Conservation (phyloP, 176 grass and related monocot genomes). For the Melocanna baccifera region DNA sequence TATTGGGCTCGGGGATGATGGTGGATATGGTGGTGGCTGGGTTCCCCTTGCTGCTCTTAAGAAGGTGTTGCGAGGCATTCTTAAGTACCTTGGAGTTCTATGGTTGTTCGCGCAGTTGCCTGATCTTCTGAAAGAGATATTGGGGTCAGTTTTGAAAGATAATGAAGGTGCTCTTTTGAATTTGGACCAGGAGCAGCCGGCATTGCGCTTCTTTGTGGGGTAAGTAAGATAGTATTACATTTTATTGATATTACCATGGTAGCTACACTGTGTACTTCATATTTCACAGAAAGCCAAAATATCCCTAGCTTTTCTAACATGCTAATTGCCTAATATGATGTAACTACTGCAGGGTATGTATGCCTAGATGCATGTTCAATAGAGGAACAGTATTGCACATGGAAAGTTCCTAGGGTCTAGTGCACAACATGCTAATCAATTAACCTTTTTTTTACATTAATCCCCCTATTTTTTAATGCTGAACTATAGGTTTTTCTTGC, state of each 20-base stretch:
- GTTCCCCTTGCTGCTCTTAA: conserved; percentile 91
- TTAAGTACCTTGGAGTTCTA: conserved; percentile 93
- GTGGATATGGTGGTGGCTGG: conserved; percentile 95
- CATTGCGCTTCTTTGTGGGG: conserved; percentile 94
- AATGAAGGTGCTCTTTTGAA: conserved; percentile 90
- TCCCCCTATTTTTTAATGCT: too few relatives aligned
- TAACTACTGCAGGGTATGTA: neutral
- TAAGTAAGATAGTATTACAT: conserved; percentile 59
- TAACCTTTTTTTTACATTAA: neutral
- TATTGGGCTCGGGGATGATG: conserved; percentile 83
- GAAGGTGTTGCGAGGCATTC: conserved; percentile 86
- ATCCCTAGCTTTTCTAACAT: conserved; percentile 7
- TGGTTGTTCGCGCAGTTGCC: conserved; percentile 96
- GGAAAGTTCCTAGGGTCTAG: neutral
- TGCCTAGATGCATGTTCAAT: neutral
- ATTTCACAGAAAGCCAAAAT: neutral
- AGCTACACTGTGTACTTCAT: neutral
- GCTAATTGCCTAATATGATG: neutral
- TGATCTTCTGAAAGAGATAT: conserved; percentile 87
- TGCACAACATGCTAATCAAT: neutral
- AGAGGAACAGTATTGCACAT: neutral
- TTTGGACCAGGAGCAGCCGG: conserved; percentile 98
- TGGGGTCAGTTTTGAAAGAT: conserved; percentile 93
- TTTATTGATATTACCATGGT: conserved; percentile 17
- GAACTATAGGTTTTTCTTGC: too few relatives aligned